A percentile compares a stretch with the other conserved stretches of the same genome.
Conservation (phyloP, 1,284 basidiomycete species). For the Sporisorium graminicola region DNA sequence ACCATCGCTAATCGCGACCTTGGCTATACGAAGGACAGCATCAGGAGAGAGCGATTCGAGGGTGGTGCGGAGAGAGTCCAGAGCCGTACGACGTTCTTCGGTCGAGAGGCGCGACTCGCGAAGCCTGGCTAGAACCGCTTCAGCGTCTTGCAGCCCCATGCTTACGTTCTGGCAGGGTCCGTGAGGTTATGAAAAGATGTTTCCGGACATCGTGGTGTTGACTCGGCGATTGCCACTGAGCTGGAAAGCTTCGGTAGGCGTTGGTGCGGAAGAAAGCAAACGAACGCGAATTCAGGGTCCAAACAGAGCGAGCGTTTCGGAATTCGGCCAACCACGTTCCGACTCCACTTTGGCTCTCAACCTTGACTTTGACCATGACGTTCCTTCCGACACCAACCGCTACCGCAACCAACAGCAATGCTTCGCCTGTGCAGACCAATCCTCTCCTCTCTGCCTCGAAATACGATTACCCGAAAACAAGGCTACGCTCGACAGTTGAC, state of each 20-base stretch:
- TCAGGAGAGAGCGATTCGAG: not conserved
- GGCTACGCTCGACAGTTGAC: not conserved
- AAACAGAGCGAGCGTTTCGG: not conserved
- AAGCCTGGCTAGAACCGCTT: slow-evolving; percentile 16
- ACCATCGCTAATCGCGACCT: slow-evolving; percentile 2
- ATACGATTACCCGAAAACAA: not conserved
- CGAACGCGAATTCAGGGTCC: slow-evolving; percentile 19
- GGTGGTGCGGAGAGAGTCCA: slow-evolving; percentile 16
- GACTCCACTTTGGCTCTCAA: slow-evolving; percentile 10
- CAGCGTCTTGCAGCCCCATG: not conserved
- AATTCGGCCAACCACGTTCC: not conserved
- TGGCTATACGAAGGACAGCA: not conserved
- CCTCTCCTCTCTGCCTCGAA: no score
- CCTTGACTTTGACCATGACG: not conserved
- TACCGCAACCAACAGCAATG: slow-evolving; percentile 1
- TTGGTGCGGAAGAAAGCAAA: slow-evolving; percentile 2
- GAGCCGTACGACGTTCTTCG: slow-evolving; percentile 22
- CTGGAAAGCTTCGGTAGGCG: not conserved
- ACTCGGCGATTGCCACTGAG: no score
- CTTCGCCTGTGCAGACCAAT: slow-evolving; percentile 6
- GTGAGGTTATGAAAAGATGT: not conserved
- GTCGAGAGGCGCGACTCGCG: slow-evolving; percentile 35
- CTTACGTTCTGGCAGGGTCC: not conserved
- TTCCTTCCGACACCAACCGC: not conserved
- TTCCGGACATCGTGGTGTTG: not conserved